Percentiles rank a stretch among this genome's conserved stretches.
Evolutionary conservation across 2,329 filamentous ascomycete genomes (phyloP).

Genomic region (Helotiales sp.): DNA sequence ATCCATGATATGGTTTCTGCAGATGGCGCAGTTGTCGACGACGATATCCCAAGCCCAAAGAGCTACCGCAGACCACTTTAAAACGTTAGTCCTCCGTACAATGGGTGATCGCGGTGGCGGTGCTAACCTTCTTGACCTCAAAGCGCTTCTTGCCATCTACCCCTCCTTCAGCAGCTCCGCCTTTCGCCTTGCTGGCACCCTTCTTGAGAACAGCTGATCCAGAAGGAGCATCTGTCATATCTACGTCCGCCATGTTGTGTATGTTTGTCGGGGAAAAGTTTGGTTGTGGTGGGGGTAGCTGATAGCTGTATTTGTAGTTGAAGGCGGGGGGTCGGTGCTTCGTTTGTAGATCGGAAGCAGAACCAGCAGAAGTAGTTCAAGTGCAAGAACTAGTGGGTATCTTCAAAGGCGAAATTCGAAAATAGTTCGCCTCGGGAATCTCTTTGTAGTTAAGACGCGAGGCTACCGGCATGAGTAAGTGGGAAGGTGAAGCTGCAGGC

Average conservation of each 20-base stretch:
- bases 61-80: conserved; percentile 95
- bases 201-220: conserved; percentile 60
- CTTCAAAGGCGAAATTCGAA: background rate
- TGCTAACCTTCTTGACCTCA: conserved; percentile 92
- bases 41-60: conserved; percentile 99
- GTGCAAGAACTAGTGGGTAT: background rate
- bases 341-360: background rate
- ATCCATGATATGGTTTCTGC: conserved; percentile 99
- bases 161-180: conserved; percentile 53
- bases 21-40: conserved; percentile 99
- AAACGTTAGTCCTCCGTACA: conserved; percentile 16
- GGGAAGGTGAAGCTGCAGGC: conserved; percentile 1
- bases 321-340: background rate
- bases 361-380: background rate
- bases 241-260: conserved; percentile 83
- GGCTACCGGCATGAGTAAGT: background rate
- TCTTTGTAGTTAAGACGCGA: conserved; percentile 1
- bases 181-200: conserved; percentile 53
- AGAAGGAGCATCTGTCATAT: conserved; percentile 87
- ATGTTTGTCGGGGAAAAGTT: conserved; percentile 8
- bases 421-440: background rate
- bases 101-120: background rate
- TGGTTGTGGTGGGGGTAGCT: background rate
- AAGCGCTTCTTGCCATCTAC: conserved; percentile 88
- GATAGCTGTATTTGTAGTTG: background rate